These are phyloP conservation scores for Naumovozyma baii DNA, from an alignment of 805 yeast genomes.

Conservation along the genomic window DNA sequence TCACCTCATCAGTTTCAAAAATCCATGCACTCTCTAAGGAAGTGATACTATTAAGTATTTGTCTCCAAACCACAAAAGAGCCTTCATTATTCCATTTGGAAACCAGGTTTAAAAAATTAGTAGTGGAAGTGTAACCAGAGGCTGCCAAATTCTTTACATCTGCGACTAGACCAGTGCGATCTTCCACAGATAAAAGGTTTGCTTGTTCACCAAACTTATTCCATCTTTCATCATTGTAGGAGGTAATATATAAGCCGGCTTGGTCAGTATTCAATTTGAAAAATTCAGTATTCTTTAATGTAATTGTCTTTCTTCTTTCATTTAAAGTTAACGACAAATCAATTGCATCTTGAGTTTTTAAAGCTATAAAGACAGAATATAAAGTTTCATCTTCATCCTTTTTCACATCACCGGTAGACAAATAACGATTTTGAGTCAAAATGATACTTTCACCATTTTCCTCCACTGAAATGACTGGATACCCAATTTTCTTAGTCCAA, in stretches of 20 bases:
- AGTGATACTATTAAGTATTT: constrained; percentile 42
- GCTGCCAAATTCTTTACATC: constrained; percentile 65
- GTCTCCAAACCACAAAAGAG: constrained; percentile 61
- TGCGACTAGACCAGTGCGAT: constrained; percentile 72
- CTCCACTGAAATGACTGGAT: constrained; percentile 59
- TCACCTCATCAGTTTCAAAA: constrained; percentile 41
- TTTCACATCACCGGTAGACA: constrained; percentile 68
- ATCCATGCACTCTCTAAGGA: constrained; percentile 44
- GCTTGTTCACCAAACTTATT: constrained; percentile 49
- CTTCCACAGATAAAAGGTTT: constrained; percentile 58
- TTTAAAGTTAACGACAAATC: constrained; percentile 51
- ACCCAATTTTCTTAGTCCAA: constrained; percentile 76
- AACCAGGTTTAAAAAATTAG: constrained; percentile 49
- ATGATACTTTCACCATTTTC: constrained; percentile 45
- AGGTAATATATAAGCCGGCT: constrained; percentile 67
- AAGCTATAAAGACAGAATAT: constrained; percentile 64
- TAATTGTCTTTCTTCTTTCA: constrained; percentile 38
- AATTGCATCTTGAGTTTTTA: constrained; percentile 48
- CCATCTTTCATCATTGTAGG: constrained; percentile 63
- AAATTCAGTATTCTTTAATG: constrained; percentile 37
- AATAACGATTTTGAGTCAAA: constrained; percentile 63
- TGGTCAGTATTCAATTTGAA: constrained; percentile 66
- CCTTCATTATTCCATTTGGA: constrained; percentile 48
- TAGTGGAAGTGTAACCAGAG: constrained; percentile 59
- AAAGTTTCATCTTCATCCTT: constrained; percentile 61